These are phyloP conservation scores for Coemansia brasiliensis DNA, from an alignment of 192 early-diverging fungal species.

Conservation along the genomic window DNA sequence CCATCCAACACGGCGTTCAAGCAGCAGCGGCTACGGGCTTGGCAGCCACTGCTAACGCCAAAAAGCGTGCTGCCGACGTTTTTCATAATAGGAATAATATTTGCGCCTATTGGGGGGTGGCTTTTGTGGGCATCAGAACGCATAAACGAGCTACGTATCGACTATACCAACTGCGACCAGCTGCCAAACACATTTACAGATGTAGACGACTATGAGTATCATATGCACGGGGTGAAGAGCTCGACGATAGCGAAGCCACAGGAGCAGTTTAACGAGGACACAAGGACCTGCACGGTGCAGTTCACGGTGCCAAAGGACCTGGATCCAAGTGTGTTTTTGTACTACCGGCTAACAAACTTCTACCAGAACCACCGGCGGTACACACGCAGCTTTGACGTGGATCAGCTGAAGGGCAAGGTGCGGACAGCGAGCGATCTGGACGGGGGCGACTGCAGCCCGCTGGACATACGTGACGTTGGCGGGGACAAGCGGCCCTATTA, in stretches of 20 bases:
- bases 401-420: conserved; percentile 75
- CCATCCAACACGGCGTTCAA: conserved; percentile 91
- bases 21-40: conserved; percentile 98
- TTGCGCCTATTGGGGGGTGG: conserved; percentile 92
- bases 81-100: conserved; percentile 90
- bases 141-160: conserved; percentile 86
- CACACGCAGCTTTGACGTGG: conserved; percentile 81
- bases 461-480: conserved; percentile 36
- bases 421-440: conserved; percentile 47
- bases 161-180: conserved; percentile 87
- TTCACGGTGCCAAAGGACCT: conserved; percentile 69
- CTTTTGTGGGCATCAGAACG: conserved; percentile 83
- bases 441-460: conserved; percentile 61
- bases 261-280: conserved; percentile 55
- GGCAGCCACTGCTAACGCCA: conserved; percentile 98
- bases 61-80: conserved; percentile 97
- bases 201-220: conserved; percentile 36
- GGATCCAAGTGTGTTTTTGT: conserved; percentile 82
- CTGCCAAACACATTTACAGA: conserved; percentile 12
- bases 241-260: conserved; percentile 29
- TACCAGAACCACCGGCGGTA: conserved; percentile 99
- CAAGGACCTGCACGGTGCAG: conserved; percentile 68
- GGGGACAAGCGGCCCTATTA: conserved; percentile 63
- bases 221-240: conserved; percentile 36
- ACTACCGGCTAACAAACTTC: conserved; percentile 96